phyloP scores from a whole-genome alignment of 1,284 basidiomycete genomes.

The Ustilago cynodontis region DNA sequence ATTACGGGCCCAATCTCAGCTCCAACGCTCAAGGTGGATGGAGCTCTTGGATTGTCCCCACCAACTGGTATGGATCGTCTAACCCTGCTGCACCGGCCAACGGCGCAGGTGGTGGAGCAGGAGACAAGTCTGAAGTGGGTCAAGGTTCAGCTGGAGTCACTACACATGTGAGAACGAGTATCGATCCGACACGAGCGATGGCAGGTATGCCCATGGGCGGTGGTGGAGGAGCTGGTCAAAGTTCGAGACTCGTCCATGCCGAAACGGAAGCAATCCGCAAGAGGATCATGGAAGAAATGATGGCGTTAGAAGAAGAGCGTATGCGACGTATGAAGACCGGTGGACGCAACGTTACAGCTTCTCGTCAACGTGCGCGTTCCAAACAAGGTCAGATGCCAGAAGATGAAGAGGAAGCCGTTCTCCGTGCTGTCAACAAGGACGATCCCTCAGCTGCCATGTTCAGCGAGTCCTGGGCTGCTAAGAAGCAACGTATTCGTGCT shows the following conservation, averaged over 20 bases:
- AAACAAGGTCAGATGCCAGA: constrained; percentile 80
- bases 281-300: constrained; percentile 99
- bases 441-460: constrained; percentile 92
- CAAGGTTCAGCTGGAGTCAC: constrained; percentile 59
- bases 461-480: constrained; percentile 92
- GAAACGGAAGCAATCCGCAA: constrained; percentile 83
- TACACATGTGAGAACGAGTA: constrained; percentile 42
- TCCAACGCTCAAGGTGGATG: constrained; percentile 62
- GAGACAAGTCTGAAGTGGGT: constrained; percentile 53
- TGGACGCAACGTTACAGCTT: constrained; percentile 42
- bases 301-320: constrained; percentile 93
- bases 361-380: constrained; percentile 9
- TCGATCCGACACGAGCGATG: constrained; percentile 23
- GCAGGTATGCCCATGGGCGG: constrained; percentile 32
- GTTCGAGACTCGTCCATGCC: constrained; percentile 53
- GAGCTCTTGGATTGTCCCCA: constrained; percentile 65
- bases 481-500: constrained; percentile 93
- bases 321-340: constrained; percentile 91
- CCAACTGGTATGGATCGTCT: constrained; percentile 54
- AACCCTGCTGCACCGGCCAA: constrained; percentile 11
- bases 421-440: constrained; percentile 92
- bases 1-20: constrained; percentile 50
- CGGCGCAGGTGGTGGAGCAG: constrained; percentile 35
- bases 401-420: constrained; percentile 77
- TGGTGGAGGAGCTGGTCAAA: constrained; percentile 27